phyloP scores from a whole-genome alignment of 768 basidiomycete species.

The Lactarius psammicola region DNA sequence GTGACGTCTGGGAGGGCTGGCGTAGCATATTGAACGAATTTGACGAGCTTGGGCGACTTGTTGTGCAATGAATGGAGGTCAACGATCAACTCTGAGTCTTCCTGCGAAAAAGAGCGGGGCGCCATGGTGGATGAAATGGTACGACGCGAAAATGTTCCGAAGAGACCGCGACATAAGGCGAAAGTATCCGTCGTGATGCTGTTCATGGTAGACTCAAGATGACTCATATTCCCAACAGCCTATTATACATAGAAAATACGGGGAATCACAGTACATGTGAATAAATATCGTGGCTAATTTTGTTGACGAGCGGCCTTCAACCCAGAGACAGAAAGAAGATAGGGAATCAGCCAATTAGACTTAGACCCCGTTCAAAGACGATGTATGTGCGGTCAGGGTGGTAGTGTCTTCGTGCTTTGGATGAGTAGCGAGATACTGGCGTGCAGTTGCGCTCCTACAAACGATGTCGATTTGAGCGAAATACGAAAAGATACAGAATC shows the following conservation, averaged over 20 bases:
- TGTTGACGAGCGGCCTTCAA: background rate
- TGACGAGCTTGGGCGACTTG: slow-evolving; percentile 62
- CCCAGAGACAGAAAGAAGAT: background rate
- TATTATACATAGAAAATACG: background rate
- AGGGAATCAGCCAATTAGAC: background rate
- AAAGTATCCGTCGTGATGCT: background rate
- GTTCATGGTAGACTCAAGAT: background rate
- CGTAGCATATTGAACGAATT: slow-evolving; percentile 52
- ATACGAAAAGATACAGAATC: too few relatives aligned
- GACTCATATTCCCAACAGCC: background rate
- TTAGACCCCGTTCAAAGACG: background rate
- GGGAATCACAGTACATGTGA: background rate
- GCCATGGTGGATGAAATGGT: slow-evolving; percentile 27
- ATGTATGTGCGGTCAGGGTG: background rate
- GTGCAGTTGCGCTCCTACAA: slow-evolving; percentile 8
- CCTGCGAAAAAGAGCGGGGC: slow-evolving; percentile 30
- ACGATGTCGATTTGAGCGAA: background rate
- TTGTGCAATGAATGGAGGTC: slow-evolving; percentile 53
- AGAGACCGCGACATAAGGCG: background rate
- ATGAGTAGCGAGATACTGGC: slow-evolving; percentile 6
- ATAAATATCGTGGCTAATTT: background rate
- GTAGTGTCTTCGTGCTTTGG: background rate
- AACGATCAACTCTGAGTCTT: slow-evolving; percentile 61
- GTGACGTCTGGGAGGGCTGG: slow-evolving; percentile 54
- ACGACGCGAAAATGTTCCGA: background rate